Evolutionary conservation across 1,284 basidiomycete species (phyloP).

Genomic region (Ustilago cynodontis): DNA sequence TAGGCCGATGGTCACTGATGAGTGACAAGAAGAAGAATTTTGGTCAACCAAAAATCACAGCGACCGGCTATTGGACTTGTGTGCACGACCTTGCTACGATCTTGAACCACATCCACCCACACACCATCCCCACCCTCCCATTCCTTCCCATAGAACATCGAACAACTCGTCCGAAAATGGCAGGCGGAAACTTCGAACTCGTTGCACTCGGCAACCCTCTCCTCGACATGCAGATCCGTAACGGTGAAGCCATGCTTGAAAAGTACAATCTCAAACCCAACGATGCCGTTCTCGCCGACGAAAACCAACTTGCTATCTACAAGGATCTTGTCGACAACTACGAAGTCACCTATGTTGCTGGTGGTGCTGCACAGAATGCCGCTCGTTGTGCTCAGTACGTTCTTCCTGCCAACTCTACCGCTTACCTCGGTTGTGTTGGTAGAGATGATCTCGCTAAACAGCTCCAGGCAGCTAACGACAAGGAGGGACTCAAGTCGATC

Average conservation of each 20-base stretch:
- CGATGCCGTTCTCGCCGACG: constrained; percentile 94
- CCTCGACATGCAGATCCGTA: constrained; percentile 71
- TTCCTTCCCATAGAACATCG: not conserved
- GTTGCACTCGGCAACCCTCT: constrained; percentile 70
- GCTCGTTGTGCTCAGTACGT: constrained; percentile 93
- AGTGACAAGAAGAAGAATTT: constrained; percentile 22
- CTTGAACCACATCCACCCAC: not conserved
- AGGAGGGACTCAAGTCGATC: constrained; percentile 87
- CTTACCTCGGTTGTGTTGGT: constrained; percentile 94
- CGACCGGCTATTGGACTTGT: not conserved
- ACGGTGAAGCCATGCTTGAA: constrained; percentile 84
- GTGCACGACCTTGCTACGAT: not conserved
- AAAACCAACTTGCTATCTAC: constrained; percentile 82
- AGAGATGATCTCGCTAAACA: constrained; percentile 90
- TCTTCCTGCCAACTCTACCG: constrained; percentile 79
- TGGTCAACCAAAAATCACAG: not conserved
- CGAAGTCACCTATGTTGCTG: constrained; percentile 90
- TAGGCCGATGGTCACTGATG: not conserved
- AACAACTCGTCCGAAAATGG: constrained; percentile 20
- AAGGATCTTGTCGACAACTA: constrained; percentile 85
- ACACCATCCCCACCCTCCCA: not conserved
- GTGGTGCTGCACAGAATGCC: constrained; percentile 96
- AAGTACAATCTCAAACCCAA: constrained; percentile 95
- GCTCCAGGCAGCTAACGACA: constrained; percentile 90
- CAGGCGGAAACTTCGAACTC: constrained; percentile 64